phyloP scores from a whole-genome alignment of 2,329 filamentous ascomycete species.

The Fusarium praegraminearum region DNA sequence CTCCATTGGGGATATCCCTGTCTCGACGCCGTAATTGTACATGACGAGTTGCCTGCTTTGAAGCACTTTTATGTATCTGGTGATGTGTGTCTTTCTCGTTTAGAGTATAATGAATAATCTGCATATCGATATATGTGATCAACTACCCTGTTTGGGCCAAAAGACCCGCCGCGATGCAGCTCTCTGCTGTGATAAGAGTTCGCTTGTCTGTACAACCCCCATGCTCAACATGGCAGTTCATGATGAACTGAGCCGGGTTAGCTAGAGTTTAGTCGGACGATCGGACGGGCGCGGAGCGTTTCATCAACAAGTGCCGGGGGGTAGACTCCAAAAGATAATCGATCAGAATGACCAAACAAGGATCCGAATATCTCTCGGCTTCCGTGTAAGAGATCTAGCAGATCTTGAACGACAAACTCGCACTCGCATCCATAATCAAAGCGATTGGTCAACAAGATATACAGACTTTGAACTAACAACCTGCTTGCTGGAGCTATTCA shows the following conservation, averaged over 20 bases:
- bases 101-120: not conserved
- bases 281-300: conserved; percentile 10
- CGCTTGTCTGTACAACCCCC: not conserved
- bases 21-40: conserved; percentile 38
- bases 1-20: conserved; percentile 27
- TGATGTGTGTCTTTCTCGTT: conserved; percentile 5
- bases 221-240: not conserved
- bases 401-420: conserved; percentile 4
- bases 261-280: conserved; percentile 6
- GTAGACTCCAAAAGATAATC: not conserved
- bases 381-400: not conserved
- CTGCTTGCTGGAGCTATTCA: not conserved
- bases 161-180: conserved; percentile 16
- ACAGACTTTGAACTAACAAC: not conserved
- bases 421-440: conserved; percentile 1
- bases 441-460: not conserved
- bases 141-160: conserved; percentile 17
- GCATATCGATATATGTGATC: not conserved
- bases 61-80: conserved; percentile 5
- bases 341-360: not conserved
- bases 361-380: conserved; percentile 6
- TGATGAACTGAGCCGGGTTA: not conserved
- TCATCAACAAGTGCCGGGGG: conserved; percentile 18
- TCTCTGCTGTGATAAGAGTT: not conserved
- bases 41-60: conserved; percentile 20